Evolutionary conservation across 2,329 filamentous ascomycete genomes (phyloP).

Genomic region (Apiospora pterosperma): DNA sequence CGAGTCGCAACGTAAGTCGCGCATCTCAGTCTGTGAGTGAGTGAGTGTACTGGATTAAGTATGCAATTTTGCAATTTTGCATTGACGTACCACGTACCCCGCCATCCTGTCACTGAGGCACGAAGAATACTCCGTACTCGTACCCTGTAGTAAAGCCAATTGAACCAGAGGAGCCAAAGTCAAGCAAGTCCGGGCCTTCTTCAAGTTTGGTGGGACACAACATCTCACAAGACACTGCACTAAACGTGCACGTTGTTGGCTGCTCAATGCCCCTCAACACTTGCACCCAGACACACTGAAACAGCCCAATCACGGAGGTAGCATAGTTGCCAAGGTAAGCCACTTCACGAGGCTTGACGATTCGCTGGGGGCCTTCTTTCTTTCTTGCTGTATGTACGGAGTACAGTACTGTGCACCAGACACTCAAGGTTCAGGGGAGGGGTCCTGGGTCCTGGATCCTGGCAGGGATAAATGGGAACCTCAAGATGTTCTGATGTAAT

Average conservation of each 20-base stretch:
- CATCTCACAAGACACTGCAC: background rate
- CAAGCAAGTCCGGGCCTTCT: background rate
- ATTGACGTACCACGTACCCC: background rate
- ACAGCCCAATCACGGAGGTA: background rate
- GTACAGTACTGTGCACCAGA: background rate
- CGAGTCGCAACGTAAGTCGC: conserved; percentile 1
- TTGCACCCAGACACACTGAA: background rate
- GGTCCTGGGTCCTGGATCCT: background rate
- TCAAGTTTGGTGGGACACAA: background rate
- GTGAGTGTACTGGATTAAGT: background rate
- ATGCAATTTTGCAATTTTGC: background rate
- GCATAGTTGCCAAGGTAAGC: background rate
- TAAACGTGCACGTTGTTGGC: too few relatives aligned
- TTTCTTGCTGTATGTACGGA: too few relatives aligned
- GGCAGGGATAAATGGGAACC: background rate
- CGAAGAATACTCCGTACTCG: too few relatives aligned
- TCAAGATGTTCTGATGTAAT: background rate
- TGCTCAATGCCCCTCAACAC: background rate
- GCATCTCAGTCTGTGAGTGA: background rate
- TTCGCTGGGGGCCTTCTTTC: background rate
- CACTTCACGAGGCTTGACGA: conserved; percentile 1
- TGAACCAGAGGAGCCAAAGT: background rate
- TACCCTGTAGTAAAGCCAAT: too few relatives aligned
- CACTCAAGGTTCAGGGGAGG: background rate
- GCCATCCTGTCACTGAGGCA: background rate